These are phyloP conservation scores for Epichloe coenophiala DNA, from an alignment of 2,329 filamentous ascomycete species.

Conservation along the genomic window DNA sequence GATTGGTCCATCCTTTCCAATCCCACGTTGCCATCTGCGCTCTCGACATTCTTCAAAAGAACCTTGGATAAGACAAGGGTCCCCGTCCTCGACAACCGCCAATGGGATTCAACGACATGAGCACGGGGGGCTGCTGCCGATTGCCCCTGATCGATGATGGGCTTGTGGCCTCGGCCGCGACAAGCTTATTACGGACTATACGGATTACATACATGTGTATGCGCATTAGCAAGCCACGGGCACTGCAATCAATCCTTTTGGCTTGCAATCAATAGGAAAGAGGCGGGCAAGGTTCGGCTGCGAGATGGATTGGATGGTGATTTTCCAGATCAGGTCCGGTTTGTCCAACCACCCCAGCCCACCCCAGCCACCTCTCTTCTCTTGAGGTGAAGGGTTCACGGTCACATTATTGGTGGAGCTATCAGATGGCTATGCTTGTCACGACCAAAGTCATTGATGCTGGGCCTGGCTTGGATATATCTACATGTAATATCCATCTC, in stretches of 20 bases:
- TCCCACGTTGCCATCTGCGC: neutral
- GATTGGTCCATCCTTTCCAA: neutral
- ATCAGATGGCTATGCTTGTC: neutral
- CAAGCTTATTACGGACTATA: neutral
- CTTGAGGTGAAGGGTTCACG: conserved; percentile 1
- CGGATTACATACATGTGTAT: neutral
- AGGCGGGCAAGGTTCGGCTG: neutral
- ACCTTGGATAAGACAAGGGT: neutral
- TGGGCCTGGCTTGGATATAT: neutral
- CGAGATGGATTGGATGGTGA: neutral
- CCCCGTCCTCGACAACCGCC: neutral
- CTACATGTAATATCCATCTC: neutral
- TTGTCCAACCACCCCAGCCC: too few species aligned
- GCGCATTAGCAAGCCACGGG: neutral
- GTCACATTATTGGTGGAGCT: conserved; percentile 1
- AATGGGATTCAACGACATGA: neutral
- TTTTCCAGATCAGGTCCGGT: too few species aligned
- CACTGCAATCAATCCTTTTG: neutral
- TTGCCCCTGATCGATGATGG: neutral
- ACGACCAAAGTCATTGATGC: neutral
- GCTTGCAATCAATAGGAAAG: neutral
- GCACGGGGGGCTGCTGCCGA: conserved; percentile 1
- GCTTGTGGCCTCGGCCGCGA: neutral
- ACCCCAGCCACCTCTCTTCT: neutral
- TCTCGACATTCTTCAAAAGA: conserved; percentile 13